Evolutionary conservation across 257 asterid species (phyloP), one percentile per base, ranked within the genome.

Genomic region (Mentha longifolia): DNA sequence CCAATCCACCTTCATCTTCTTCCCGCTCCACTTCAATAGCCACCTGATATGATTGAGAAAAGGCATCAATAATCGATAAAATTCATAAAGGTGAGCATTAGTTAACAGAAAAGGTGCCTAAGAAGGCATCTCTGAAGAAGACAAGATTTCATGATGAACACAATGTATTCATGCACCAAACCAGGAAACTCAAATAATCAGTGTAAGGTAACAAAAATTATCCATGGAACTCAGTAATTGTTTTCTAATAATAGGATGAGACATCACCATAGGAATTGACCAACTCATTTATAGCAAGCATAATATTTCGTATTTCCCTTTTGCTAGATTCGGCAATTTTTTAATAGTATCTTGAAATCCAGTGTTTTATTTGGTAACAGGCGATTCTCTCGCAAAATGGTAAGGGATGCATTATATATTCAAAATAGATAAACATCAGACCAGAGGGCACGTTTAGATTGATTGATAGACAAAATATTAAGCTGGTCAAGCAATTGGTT

Each of bases 1-100:
- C 97, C 88, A 85, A 77, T 76, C 98, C 99, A 82, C 98, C 97
- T 83, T 92, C 98, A 69, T 89, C 98, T 84, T 95, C 99, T 83
- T 95, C 99, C 22, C 96, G 88, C 82, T 95, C 99, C 76, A 95
- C 97, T 76, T 92, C 96, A 65, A 88, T 85, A 43, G 98, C 98
- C 71, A 83, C 97, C 99, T 94, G 77, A 79, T 76, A 62, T 61
- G 61, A 61, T 70, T 37, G 66, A 46, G 52, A 49, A 33, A 74
- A 60, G 35, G 77, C 45, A 51, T 71, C 37, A 67, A 49, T 19
- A 74, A 25, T 72, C 30, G 57, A 62, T 15, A 35, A 61, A 25
- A 65, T 74, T 72, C 73, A 68, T 37, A 67, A 56, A 11, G 59
- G 63, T 35, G 51, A 10, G n/a, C 69, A 22, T 65, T 37, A 42